Conservation (phyloP, 306 rosid genomes). For the Rosa lucieae region DNA sequence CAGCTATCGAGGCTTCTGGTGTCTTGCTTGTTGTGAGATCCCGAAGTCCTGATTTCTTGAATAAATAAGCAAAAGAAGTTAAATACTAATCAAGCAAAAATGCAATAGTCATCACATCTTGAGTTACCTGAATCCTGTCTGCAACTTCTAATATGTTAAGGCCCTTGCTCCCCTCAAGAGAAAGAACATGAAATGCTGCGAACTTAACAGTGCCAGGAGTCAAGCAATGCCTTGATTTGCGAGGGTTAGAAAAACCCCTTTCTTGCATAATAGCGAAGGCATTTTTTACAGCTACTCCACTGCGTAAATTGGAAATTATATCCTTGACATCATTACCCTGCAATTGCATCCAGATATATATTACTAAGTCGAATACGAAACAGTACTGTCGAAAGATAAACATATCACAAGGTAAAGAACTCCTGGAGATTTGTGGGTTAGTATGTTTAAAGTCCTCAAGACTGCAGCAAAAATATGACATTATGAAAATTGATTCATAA, state of each 20-base stretch:
- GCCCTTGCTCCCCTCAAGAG: conserved; percentile 76
- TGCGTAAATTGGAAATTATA: conserved; percentile 60
- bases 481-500: background rate
- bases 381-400: too few species aligned
- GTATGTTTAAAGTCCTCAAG: background rate
- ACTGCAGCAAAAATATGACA: background rate
- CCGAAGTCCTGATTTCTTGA: conserved; percentile 80
- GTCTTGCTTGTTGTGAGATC: conserved; percentile 81
- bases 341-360: conserved; percentile 27
- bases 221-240: conserved; percentile 67
- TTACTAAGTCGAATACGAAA: background rate
- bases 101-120: background rate
- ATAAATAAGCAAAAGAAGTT: conserved; percentile 16
- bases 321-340: conserved; percentile 63
- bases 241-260: conserved; percentile 56
- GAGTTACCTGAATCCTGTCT: conserved; percentile 73
- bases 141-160: conserved; percentile 73
- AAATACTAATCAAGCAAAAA: conserved; percentile 12
- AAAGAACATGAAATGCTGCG: conserved; percentile 87
- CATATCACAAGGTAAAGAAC: background rate
- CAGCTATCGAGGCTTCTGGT: conserved; percentile 77
- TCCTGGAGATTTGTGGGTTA: background rate
- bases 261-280: conserved; percentile 75
- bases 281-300: conserved; percentile 69
- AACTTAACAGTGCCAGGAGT: conserved; percentile 86